phyloP scores from a whole-genome alignment of 2,329 filamentous ascomycete species.

The Didymella segeticola region DNA sequence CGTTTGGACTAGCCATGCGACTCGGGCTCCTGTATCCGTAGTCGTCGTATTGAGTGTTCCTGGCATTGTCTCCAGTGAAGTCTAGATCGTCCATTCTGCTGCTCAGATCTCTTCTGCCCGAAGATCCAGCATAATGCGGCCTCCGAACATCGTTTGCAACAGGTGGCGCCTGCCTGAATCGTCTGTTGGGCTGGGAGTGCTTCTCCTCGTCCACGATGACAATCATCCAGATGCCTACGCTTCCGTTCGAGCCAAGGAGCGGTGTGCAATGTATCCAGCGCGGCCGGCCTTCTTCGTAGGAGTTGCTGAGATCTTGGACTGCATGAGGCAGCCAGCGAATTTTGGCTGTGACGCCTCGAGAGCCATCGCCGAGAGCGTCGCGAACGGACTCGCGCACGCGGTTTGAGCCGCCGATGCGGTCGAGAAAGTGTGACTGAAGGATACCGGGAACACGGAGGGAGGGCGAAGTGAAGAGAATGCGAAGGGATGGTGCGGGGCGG shows the following conservation, averaged over 20 bases:
- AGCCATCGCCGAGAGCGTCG: slow-evolving; percentile 69
- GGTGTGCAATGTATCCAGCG: slow-evolving; percentile 83
- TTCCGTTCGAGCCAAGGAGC: slow-evolving; percentile 68
- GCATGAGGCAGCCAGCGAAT: slow-evolving; percentile 68
- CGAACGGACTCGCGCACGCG: slow-evolving; percentile 61
- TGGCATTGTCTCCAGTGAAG: not conserved
- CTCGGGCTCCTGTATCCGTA: not conserved
- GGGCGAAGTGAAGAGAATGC: slow-evolving; percentile 59
- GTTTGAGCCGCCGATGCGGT: slow-evolving; percentile 57
- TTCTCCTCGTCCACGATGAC: slow-evolving; percentile 69
- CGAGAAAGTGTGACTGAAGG: slow-evolving; percentile 57
- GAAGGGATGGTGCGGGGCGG: slow-evolving; percentile 56
- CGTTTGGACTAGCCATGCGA: not conserved
- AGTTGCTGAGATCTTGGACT: slow-evolving; percentile 47
- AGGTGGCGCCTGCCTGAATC: slow-evolving; percentile 43
- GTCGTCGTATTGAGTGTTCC: not conserved
- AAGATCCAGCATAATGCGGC: slow-evolving; percentile 4
- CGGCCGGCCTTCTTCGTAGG: slow-evolving; percentile 64
- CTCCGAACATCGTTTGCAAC: slow-evolving; percentile 36
- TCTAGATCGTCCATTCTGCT: slow-evolving; percentile 19
- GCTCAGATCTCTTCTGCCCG: not conserved
- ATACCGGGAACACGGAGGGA: slow-evolving; percentile 58
- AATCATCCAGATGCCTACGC: slow-evolving; percentile 80
- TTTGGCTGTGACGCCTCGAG: slow-evolving; percentile 74
- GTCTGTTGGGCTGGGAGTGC: slow-evolving; percentile 22